phyloP scores from a whole-genome alignment of 2,329 filamentous ascomycete species.

The Scedosporium boydii region DNA sequence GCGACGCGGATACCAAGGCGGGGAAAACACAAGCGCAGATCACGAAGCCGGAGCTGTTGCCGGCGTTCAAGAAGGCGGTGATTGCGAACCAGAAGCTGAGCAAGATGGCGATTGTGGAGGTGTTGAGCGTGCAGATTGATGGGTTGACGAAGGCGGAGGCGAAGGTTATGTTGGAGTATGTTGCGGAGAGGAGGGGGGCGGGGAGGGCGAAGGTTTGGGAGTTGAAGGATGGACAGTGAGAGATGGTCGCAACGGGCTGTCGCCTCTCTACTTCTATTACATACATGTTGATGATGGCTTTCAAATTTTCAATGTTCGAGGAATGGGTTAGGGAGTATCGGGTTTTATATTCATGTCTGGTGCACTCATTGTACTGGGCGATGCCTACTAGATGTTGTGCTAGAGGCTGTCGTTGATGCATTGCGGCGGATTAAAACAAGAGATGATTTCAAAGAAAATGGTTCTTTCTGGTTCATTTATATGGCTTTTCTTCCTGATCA shows the following conservation, averaged over 20 bases:
- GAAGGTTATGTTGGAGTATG: slow-evolving; percentile 30
- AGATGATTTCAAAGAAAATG: neutral
- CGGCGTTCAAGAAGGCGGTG: slow-evolving; percentile 31
- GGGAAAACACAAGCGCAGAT: slow-evolving; percentile 20
- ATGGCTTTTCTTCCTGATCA: too few species aligned
- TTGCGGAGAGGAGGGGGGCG: slow-evolving; percentile 27
- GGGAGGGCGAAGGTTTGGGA: slow-evolving; percentile 28
- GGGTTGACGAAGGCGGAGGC: slow-evolving; percentile 27
- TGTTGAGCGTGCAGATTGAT: slow-evolving; percentile 28
- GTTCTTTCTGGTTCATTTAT: neutral
- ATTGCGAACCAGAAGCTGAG: slow-evolving; percentile 28
- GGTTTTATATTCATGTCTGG: neutral
- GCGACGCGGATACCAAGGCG: slow-evolving; percentile 2
- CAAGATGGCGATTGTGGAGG: slow-evolving; percentile 30
- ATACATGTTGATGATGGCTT: neutral
- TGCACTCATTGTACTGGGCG: neutral
- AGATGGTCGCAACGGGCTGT: neutral
- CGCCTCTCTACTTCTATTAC: neutral
- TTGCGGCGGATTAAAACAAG: neutral
- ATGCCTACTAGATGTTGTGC: neutral
- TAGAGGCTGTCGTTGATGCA: neutral
- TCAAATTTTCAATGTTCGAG: neutral
- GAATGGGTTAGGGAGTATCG: neutral
- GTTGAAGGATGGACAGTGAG: slow-evolving; percentile 25
- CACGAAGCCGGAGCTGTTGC: slow-evolving; percentile 22